Base-by-base conservation (phyloP, 805 yeast genomes). In the Clavispora vitiphila region DNA sequence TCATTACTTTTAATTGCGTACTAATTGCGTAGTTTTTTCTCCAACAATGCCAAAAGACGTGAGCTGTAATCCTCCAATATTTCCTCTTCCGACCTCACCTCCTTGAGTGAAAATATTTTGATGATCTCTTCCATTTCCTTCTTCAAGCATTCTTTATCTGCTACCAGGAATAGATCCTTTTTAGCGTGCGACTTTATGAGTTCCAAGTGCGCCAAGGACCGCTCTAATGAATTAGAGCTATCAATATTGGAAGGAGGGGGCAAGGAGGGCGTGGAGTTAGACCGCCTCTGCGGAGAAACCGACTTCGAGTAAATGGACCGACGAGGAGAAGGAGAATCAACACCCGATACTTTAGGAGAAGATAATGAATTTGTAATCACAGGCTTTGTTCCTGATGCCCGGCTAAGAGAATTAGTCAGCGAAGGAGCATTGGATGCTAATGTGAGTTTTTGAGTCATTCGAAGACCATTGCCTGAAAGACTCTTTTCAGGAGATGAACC, bases 1-100 rank as follows among this genome's bases (percentile, higher is more conserved):
- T 22, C 24, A 22, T 25, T 9, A 25, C 5, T 25, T 25, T 11
- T 5, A 8, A 25, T 11, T 11, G 5, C 9, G n/a, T 26, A 8
- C 19, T 29, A 15, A 3, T 27, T 21, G 4, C 38, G 18, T 15
- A 53, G 16, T 38, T 67, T 69, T 22, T 43, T 32, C 37, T 58
- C 52, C 31, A 67, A 44, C 25, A 67, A 29, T n/a, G 54, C 48
- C 1, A 71, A 42, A 29, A 71, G 53, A 43, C 58, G 50, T 2
- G 66, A 60, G 49, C 74, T 72, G 46, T 71, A 73, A 21, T 46
- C 58, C 31, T 65, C 65, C 30, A 74, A 50, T 7, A 71, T 25
- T 27, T 58, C 57, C 10, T 37, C 42, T 15, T 39, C 23, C 5
- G 30, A 22, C 7, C 5, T 24, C 48, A 44, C 25, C 55, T 41